These are phyloP conservation scores for Alternaria gaisen DNA, from an alignment of 2,329 filamentous ascomycete genomes.

Conservation along the genomic window DNA sequence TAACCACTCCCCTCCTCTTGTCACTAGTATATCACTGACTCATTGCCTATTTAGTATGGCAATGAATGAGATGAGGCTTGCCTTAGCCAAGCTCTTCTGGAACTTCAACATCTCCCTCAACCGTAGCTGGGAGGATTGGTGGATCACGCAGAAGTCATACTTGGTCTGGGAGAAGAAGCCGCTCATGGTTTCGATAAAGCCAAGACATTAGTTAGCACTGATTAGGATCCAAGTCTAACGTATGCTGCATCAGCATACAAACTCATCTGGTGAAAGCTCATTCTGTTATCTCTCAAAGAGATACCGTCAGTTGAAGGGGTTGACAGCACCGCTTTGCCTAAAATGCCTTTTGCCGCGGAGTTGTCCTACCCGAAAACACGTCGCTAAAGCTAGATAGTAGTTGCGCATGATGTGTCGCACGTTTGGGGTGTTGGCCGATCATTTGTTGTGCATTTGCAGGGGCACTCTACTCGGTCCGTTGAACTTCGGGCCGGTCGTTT, in stretches of 20 bases:
- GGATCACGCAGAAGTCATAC: slow-evolving; percentile 8
- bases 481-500: background rate
- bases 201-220: background rate
- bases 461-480: slow-evolving; percentile 4
- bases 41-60: slow-evolving; percentile 1
- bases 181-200: slow-evolving; percentile 3
- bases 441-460: background rate
- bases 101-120: slow-evolving; percentile 4
- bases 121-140: slow-evolving; percentile 2
- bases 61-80: slow-evolving; percentile 8
- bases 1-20: background rate
- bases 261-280: background rate
- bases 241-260: background rate
- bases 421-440: background rate
- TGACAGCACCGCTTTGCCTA: background rate
- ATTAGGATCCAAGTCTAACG: background rate
- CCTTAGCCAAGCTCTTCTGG: slow-evolving; percentile 8
- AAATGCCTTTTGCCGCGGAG: background rate
- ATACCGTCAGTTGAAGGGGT: background rate
- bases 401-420: background rate
- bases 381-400: background rate
- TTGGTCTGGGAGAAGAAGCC: slow-evolving; percentile 11
- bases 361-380: background rate
- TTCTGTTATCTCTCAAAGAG: background rate
- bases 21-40: background rate